These are phyloP conservation scores for Ophiosphaerella herpotricha DNA, from an alignment of 2,329 filamentous ascomycete species.

Conservation along the genomic window DNA sequence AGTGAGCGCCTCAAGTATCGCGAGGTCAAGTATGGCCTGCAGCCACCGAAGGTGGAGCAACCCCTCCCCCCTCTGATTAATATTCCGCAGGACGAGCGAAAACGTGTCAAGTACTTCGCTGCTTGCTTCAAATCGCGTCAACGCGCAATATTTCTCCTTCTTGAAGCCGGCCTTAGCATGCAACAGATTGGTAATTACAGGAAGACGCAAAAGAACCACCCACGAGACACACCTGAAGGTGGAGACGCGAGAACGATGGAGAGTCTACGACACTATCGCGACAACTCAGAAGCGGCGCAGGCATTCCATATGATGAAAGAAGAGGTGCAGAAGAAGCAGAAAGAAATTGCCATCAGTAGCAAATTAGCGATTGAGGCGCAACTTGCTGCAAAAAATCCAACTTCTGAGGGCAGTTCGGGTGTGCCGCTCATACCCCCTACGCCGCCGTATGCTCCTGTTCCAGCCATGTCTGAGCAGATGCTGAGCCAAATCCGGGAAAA, in stretches of 20 bases:
- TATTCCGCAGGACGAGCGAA: constrained; percentile 26
- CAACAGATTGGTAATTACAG: constrained; percentile 37
- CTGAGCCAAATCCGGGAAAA: constrained; percentile 9
- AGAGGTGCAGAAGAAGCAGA: constrained; percentile 26
- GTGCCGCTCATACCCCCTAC: constrained; percentile 34
- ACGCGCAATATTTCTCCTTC: constrained; percentile 33
- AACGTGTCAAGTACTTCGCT: constrained; percentile 32
- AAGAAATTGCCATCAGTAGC: constrained; percentile 33
- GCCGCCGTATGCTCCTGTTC: constrained; percentile 7
- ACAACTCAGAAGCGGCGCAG: constrained; percentile 29
- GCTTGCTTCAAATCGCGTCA: constrained; percentile 41
- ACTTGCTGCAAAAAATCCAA: constrained; percentile 13
- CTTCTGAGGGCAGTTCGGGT: constrained; percentile 13
- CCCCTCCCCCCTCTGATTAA: constrained; percentile 38
- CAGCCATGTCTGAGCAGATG: constrained; percentile 11
- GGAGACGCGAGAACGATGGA: constrained; percentile 5
- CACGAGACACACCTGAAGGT: constrained; percentile 26
- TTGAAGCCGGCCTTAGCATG: constrained; percentile 35
- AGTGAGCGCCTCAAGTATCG: constrained; percentile 39
- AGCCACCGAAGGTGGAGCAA: constrained; percentile 27
- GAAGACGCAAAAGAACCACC: constrained; percentile 22
- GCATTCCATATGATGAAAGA: constrained; percentile 16
- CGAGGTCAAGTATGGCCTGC: constrained; percentile 39
- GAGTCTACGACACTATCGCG: constrained; percentile 33
- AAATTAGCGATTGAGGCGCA: constrained; percentile 31